Conservation (phyloP, 257 asterid genomes). For the Echium plantagineum region DNA sequence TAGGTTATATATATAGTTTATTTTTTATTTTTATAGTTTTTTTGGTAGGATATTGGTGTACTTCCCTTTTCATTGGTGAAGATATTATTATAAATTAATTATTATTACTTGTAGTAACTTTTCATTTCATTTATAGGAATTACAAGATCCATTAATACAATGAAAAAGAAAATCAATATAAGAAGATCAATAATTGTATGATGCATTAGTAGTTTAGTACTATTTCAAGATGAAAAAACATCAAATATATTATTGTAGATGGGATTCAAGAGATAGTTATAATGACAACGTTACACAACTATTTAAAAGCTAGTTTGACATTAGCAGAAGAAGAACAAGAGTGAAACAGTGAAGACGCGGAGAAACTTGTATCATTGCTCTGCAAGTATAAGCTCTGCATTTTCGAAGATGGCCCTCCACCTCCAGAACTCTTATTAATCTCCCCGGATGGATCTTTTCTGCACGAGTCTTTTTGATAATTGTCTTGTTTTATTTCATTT, state of each 20-base stretch:
- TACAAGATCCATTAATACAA: too few relatives aligned
- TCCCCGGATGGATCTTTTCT: slow-evolving; percentile 25
- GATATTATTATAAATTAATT: neutral
- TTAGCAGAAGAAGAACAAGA: slow-evolving; percentile 49
- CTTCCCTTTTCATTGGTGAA: neutral
- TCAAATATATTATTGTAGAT: neutral
- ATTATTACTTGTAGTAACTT: too few relatives aligned
- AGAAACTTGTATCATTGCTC: slow-evolving; percentile 51
- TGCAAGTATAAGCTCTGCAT: slow-evolving; percentile 38
- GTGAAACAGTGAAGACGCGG: slow-evolving; percentile 53
- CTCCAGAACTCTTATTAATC: slow-evolving; percentile 12
- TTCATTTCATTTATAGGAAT: too few relatives aligned
- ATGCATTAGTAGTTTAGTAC: too few relatives aligned
- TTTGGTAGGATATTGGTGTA: too few relatives aligned
- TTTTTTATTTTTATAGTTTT: too few relatives aligned
- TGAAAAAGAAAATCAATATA: too few relatives aligned
- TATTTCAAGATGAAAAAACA: neutral
- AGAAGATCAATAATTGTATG: too few relatives aligned
- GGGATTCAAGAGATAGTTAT: too few relatives aligned
- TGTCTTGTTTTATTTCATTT: slow-evolving; percentile 58
- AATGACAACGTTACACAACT: neutral
- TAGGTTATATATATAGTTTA: too few relatives aligned
- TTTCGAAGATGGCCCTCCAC: slow-evolving; percentile 37
- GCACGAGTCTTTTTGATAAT: slow-evolving; percentile 29
- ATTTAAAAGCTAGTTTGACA: slow-evolving; percentile 30